phyloP scores from a whole-genome alignment of 371 early-diverging fungal genomes.

The Circinella minor region DNA sequence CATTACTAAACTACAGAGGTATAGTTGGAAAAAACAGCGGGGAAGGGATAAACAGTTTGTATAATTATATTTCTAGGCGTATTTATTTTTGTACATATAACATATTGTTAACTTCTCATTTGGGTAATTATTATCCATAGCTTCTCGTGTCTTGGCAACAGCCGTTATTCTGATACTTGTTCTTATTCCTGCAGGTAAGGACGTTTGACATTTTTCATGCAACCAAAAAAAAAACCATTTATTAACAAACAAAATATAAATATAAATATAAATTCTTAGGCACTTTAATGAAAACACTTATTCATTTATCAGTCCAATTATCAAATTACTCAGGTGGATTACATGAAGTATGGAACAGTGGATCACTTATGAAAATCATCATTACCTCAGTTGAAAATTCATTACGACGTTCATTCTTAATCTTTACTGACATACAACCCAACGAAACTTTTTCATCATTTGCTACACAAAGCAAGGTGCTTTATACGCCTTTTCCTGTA shows the following conservation, averaged over 20 bases:
- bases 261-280: constrained; percentile 13
- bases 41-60: too few species aligned
- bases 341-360: constrained; percentile 18
- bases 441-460: constrained; percentile 3
- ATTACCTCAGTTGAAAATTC: constrained; percentile 19
- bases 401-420: background rate
- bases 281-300: constrained; percentile 57
- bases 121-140: constrained; percentile 15
- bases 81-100: too few species aligned
- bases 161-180: constrained; percentile 33
- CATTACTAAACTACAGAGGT: constrained; percentile 39
- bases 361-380: constrained; percentile 16
- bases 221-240: background rate
- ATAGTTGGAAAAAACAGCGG: background rate
- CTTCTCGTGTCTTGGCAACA: constrained; percentile 36
- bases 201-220: background rate
- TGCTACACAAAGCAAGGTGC: constrained; percentile 18
- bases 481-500: constrained; percentile 51
- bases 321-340: constrained; percentile 31
- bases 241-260: too few species aligned
- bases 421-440: constrained; percentile 7
- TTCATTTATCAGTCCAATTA: constrained; percentile 47
- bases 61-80: too few species aligned
- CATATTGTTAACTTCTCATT: too few species aligned
- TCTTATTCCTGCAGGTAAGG: constrained; percentile 34